These are phyloP conservation scores for Podospora appendiculata DNA, from an alignment of 495 filamentous ascomycete genomes.

Conservation along the genomic window DNA sequence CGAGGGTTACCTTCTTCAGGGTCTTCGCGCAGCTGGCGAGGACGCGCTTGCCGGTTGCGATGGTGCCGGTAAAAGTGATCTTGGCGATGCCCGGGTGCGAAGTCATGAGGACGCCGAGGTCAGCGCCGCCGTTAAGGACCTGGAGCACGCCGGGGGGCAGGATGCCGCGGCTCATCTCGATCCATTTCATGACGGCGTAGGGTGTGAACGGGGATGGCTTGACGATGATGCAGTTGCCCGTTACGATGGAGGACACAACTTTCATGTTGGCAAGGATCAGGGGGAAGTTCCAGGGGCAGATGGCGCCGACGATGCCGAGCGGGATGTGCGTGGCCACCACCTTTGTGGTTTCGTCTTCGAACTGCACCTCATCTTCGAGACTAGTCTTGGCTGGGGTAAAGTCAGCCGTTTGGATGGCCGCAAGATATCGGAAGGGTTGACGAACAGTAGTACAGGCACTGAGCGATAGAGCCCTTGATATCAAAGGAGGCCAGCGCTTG, in stretches of 20 bases:
- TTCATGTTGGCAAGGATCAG: slow-evolving; percentile 48
- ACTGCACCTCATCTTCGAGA: slow-evolving; percentile 38
- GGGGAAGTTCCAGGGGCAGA: slow-evolving; percentile 62
- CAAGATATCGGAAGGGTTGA: background rate
- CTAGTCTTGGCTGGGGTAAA: slow-evolving; percentile 18
- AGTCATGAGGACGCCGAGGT: slow-evolving; percentile 51
- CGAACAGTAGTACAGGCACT: slow-evolving; percentile 18
- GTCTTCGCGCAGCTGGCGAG: slow-evolving; percentile 45
- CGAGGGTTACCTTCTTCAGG: slow-evolving; percentile 43
- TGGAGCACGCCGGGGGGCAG: slow-evolving; percentile 63
- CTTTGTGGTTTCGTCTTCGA: slow-evolving; percentile 41
- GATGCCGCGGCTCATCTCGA: slow-evolving; percentile 50
- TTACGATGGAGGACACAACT: slow-evolving; percentile 46
- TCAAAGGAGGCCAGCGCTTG: slow-evolving; percentile 20
- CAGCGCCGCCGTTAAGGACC: slow-evolving; percentile 57
- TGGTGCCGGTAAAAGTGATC: background rate
- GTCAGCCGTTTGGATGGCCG: background rate
- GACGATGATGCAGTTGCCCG: slow-evolving; percentile 56
- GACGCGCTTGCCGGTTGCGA: slow-evolving; percentile 53
- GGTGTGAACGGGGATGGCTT: slow-evolving; percentile 61
- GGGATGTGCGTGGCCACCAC: slow-evolving; percentile 44
- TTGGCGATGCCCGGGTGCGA: slow-evolving; percentile 46
- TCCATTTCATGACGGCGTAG: slow-evolving; percentile 57
- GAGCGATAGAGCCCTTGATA: slow-evolving; percentile 13
- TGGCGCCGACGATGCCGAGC: slow-evolving; percentile 46